These are phyloP conservation scores for Rhizopogon sp. DNA, from an alignment of 768 basidiomycete species.

Conservation along the genomic window DNA sequence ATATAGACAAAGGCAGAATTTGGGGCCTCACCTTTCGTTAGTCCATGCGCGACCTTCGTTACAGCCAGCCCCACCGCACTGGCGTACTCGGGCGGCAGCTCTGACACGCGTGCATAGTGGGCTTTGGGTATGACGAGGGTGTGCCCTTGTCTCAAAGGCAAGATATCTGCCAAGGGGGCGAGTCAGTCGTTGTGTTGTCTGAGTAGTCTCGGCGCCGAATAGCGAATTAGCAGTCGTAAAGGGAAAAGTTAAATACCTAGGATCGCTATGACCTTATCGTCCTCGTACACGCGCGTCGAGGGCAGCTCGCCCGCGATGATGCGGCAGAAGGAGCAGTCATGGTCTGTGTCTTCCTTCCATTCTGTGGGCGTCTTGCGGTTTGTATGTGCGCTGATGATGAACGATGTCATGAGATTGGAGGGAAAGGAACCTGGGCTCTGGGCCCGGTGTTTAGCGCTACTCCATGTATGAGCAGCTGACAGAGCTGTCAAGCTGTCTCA, in stretches of 20 bases:
- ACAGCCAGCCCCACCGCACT: slow-evolving; percentile 55
- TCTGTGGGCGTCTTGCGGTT: slow-evolving; percentile 37
- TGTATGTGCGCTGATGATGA: slow-evolving; percentile 62
- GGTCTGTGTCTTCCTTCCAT: slow-evolving; percentile 40
- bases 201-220: not conserved
- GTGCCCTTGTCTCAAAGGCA: slow-evolving; percentile 63
- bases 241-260: slow-evolving; percentile 51
- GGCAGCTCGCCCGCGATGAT: slow-evolving; percentile 49
- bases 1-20: too few species aligned
- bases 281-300: slow-evolving; percentile 52
- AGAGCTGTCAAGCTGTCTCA: too few species aligned
- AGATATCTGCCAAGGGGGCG: slow-evolving; percentile 43
- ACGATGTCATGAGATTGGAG: slow-evolving; percentile 54
- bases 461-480: not conserved
- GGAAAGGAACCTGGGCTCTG: not conserved
- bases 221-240: slow-evolving; percentile 7
- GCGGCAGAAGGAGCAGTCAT: slow-evolving; percentile 58
- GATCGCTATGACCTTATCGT: slow-evolving; percentile 59
- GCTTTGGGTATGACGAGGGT: slow-evolving; percentile 66
- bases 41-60: slow-evolving; percentile 55
- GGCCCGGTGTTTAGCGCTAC: too few species aligned
- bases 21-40: slow-evolving; percentile 48
- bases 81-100: slow-evolving; percentile 56
- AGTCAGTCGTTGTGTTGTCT: not conserved
- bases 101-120: slow-evolving; percentile 59